A percentile compares a stretch with the other conserved stretches of the same genome.
Evolutionary conservation across 1,284 basidiomycete genomes (phyloP).

Genomic region (Inonotus obliquus): DNA sequence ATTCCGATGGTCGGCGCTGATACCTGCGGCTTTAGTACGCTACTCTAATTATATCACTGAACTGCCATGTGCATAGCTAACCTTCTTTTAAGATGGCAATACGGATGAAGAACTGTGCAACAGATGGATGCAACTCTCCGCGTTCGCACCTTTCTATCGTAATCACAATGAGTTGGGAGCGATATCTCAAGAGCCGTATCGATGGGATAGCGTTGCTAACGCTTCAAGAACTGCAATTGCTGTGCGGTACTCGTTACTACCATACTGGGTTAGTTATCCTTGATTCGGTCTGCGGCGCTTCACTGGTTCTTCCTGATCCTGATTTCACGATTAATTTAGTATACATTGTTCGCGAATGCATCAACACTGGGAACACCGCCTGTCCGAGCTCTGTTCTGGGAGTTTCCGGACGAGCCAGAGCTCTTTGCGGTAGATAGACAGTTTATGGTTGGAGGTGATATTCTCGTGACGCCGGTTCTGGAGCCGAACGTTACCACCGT

Average conservation of each 20-base stretch:
- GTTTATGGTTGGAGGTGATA: constrained; percentile 63
- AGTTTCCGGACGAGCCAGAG: constrained; percentile 67
- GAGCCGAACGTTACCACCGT: constrained; percentile 52
- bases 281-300: too few species aligned
- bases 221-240: constrained; percentile 69
- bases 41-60: background rate
- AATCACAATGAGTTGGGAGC: constrained; percentile 64
- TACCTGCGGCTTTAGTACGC: constrained; percentile 56
- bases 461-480: constrained; percentile 73
- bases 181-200: constrained; percentile 67
- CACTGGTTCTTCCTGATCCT: background rate
- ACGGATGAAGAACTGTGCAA: constrained; percentile 79
- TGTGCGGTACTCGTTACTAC: constrained; percentile 62
- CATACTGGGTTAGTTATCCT: constrained; percentile 57
- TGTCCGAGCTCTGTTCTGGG: constrained; percentile 69
- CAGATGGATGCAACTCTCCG: constrained; percentile 77
- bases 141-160: constrained; percentile 70
- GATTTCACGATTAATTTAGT: constrained; percentile 33
- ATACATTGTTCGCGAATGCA: constrained; percentile 70
- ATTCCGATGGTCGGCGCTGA: constrained; percentile 77
- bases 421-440: constrained; percentile 62
- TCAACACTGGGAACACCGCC: constrained; percentile 61
- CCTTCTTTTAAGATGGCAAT: constrained; percentile 45
- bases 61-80: background rate
- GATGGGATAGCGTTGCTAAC: constrained; percentile 70